phyloP scores from a whole-genome alignment of 768 basidiomycete species.

The Suillus hirtellus region DNA sequence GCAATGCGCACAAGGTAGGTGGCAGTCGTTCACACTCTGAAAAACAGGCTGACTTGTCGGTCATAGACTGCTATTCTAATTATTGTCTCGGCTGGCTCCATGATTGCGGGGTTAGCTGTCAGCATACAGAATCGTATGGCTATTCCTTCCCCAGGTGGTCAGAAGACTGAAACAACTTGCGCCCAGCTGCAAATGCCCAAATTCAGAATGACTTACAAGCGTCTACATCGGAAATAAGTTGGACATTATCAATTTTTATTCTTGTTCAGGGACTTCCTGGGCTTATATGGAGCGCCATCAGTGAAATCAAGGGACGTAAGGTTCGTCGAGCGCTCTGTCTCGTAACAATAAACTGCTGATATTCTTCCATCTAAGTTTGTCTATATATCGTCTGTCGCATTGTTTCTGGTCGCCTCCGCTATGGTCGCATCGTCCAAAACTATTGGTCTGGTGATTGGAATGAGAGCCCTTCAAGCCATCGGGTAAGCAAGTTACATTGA shows the following conservation, averaged over 20 bases:
- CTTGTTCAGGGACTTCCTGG: constrained; percentile 68
- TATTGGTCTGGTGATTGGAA: constrained; percentile 62
- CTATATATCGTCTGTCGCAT: constrained; percentile 51
- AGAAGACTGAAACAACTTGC: not conserved
- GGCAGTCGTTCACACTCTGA: not conserved
- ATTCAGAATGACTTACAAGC: constrained; percentile 66
- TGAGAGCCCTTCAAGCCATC: constrained; percentile 63
- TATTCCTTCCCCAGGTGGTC: not conserved
- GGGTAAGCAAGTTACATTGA: constrained; percentile 42
- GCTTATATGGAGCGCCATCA: constrained; percentile 61
- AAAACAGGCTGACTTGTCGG: not conserved
- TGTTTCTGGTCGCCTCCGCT: constrained; percentile 58
- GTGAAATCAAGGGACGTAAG: constrained; percentile 74
- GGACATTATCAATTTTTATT: constrained; percentile 71
- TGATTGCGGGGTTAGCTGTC: constrained; percentile 27
- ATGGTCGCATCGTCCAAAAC: constrained; percentile 56
- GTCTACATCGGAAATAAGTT: constrained; percentile 60
- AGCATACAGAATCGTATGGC: constrained; percentile 31
- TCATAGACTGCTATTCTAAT: constrained; percentile 24
- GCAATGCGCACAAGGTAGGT: constrained; percentile 52
- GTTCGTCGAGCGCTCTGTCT: constrained; percentile 31
- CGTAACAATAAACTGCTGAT: not conserved
- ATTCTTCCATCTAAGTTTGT: constrained; percentile 41
- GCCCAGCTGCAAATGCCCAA: constrained; percentile 62
- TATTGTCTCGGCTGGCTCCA: constrained; percentile 29